A percentile compares a stretch with the other conserved stretches of the same genome.
Evolutionary conservation across 495 filamentous ascomycete species (phyloP).

Genomic region (Xylaria venustula): DNA sequence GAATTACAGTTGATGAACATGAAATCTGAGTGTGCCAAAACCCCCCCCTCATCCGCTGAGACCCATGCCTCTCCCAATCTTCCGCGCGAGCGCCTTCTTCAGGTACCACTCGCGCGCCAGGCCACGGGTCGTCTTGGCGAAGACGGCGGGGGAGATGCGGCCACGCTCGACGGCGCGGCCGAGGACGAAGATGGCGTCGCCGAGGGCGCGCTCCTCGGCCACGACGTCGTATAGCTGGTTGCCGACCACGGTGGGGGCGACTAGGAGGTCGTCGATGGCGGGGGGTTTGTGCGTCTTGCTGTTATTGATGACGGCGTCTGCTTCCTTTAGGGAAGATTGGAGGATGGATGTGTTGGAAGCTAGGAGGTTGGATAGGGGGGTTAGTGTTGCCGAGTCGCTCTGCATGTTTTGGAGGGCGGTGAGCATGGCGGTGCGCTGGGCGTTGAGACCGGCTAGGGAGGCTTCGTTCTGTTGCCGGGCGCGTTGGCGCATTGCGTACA

Average conservation of each 20-base stretch:
- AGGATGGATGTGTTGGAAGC: slow-evolving; percentile 75
- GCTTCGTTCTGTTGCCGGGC: slow-evolving; percentile 64
- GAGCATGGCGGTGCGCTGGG: slow-evolving; percentile 77
- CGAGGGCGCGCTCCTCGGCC: slow-evolving; percentile 79
- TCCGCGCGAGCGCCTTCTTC: slow-evolving; percentile 83
- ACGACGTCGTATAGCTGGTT: slow-evolving; percentile 87
- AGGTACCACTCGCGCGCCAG: slow-evolving; percentile 87
- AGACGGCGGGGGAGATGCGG: slow-evolving; percentile 73
- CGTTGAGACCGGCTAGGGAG: slow-evolving; percentile 69
- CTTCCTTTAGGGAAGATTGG: slow-evolving; percentile 70
- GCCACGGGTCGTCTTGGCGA: slow-evolving; percentile 78
- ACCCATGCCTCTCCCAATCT: slow-evolving; percentile 86
- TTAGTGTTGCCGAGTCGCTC: slow-evolving; percentile 67
- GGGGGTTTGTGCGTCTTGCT: slow-evolving; percentile 32
- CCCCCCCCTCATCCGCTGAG: slow-evolving; percentile 23
- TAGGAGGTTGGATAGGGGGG: slow-evolving; percentile 65
- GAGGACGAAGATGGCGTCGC: slow-evolving; percentile 82
- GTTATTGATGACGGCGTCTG: slow-evolving; percentile 70
- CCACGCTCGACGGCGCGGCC: slow-evolving; percentile 80
- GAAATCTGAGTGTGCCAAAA: no score
- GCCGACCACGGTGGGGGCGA: slow-evolving; percentile 90
- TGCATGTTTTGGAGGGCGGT: slow-evolving; percentile 64
- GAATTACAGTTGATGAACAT: no score
- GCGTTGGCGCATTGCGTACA: slow-evolving; percentile 63
- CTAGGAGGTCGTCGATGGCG: slow-evolving; percentile 80